Evolutionary conservation across 768 basidiomycete species (phyloP).

Genomic region (Suillus cothurnatus): DNA sequence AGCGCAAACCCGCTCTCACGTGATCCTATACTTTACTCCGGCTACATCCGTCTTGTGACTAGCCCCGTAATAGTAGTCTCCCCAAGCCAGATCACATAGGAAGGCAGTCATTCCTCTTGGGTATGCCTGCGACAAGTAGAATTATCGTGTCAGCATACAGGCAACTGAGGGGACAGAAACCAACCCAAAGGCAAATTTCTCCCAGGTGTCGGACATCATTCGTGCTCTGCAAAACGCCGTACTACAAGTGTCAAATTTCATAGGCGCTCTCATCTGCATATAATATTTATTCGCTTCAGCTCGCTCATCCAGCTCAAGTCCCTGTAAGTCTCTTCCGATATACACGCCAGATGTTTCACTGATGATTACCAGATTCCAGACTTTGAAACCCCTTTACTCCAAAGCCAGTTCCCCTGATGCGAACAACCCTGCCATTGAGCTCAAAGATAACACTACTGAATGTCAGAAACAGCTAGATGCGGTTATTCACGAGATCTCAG

Average conservation of each 20-base stretch:
- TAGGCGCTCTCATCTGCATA: neutral
- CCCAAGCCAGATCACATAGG: no score
- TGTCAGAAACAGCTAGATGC: neutral
- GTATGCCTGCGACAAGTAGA: no score
- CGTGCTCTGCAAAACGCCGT: neutral
- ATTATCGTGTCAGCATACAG: neutral
- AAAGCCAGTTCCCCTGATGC: neutral
- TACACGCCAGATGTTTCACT: neutral
- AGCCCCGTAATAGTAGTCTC: no score
- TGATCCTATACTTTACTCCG: no score
- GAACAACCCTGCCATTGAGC: neutral
- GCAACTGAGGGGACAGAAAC: neutral
- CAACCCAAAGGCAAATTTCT: neutral
- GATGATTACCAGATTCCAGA: neutral
- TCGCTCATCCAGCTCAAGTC: neutral
- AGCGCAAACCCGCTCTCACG: no score
- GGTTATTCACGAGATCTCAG: neutral
- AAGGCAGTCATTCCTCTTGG: no score
- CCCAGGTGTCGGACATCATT: neutral
- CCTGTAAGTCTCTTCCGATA: neutral
- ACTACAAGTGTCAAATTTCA: neutral
- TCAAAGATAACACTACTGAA: neutral
- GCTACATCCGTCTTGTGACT: no score
- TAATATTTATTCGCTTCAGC: neutral
- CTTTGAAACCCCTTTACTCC: neutral